A percentile compares a stretch with the other conserved stretches of the same genome.
phyloP scores from a whole-genome alignment of 257 asterid species.

The Ehretia macrophylla region DNA sequence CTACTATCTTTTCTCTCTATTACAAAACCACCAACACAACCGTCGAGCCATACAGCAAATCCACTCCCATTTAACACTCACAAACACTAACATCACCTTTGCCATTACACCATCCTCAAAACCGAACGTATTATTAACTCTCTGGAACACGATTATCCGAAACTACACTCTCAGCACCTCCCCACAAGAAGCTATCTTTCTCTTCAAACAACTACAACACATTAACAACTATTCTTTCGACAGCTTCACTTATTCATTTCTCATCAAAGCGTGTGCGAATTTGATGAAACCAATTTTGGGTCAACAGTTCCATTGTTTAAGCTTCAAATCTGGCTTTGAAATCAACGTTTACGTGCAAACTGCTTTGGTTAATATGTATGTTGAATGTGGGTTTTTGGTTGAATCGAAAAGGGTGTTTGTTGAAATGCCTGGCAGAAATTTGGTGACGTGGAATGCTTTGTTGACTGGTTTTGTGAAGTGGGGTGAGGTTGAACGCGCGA shows the following conservation, averaged over 20 bases:
- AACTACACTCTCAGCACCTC: conserved; percentile 48
- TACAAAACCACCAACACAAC: conserved; percentile 12
- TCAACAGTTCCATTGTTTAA: conserved; percentile 42
- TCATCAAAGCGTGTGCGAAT: conserved; percentile 54
- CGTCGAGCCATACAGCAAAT: conserved; percentile 21
- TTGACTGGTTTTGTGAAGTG: conserved; percentile 56
- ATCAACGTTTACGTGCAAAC: conserved; percentile 57
- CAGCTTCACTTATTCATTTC: conserved; percentile 63
- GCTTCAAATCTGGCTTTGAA: conserved; percentile 39
- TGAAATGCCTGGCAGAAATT: conserved; percentile 53
- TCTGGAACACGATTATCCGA: conserved; percentile 59
- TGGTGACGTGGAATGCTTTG: conserved; percentile 73
- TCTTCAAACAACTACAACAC: conserved; percentile 41
- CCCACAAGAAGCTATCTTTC: conserved; percentile 47
- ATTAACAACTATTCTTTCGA: conserved; percentile 29
- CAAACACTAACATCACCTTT: conserved; percentile 22
- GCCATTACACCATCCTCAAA: conserved; percentile 5
- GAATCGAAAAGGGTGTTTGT: conserved; percentile 55
- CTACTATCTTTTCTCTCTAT: conserved; percentile 10
- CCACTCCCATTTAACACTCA: conserved; percentile 25
- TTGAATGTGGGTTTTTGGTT: conserved; percentile 34
- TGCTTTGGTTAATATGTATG: conserved; percentile 63
- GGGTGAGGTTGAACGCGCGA: conserved; percentile 48
- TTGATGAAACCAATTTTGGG: conserved; percentile 26
- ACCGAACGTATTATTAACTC: conserved; percentile 20